Base-by-base conservation (phyloP, 495 filamentous ascomycete genomes). In the Beverwykella pulmonaria region DNA sequence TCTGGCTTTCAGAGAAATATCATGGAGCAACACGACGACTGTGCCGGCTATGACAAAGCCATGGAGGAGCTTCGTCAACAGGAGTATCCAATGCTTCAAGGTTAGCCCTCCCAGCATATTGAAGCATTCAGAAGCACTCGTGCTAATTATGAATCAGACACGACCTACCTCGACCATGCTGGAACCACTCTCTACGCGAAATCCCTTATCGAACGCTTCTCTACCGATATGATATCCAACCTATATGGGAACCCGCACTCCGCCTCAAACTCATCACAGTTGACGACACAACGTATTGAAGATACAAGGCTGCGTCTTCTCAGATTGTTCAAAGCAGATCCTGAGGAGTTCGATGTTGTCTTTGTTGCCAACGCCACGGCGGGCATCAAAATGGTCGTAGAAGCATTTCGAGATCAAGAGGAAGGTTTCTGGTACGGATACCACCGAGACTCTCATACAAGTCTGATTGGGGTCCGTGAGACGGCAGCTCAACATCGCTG, bases 351-450 rank as follows among this genome's bases (percentile, higher is more conserved):
- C 71, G 93, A 97, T 70, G 74, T 98, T 8, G 85, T 97, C 19
- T 98, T 97, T 75, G 91, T 94, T 68, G 87, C 92, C 15, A 98
- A 97, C 73, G 90, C 93, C 49, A 97, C 93, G 0, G 93, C 93
- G 1, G 93, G 86, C 1, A 90, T 96, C 59, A 97, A 97, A 76
- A 76, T 97, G 4, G 89, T 97, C 0, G 80, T 82, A 22, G 93
- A 97, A 54, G 85, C 84, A 5, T 82, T 97, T 52, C 79, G 87
- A 53, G 86, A 87, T 25, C 77, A 79, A 15, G 78, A 84, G 30
- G 78, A 76, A 15, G 90, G 90, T 0, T 96, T 93, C 72, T 84
- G 86, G 77, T 97, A 92, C 77, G 86, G 82, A 7, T 96, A 96
- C 73, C 92, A 97, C 75, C 78, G 84, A 53, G 91, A 93, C 61